Conservation (phyloP, 164 flowering plant genomes). For the Chimonanthus praecox region DNA sequence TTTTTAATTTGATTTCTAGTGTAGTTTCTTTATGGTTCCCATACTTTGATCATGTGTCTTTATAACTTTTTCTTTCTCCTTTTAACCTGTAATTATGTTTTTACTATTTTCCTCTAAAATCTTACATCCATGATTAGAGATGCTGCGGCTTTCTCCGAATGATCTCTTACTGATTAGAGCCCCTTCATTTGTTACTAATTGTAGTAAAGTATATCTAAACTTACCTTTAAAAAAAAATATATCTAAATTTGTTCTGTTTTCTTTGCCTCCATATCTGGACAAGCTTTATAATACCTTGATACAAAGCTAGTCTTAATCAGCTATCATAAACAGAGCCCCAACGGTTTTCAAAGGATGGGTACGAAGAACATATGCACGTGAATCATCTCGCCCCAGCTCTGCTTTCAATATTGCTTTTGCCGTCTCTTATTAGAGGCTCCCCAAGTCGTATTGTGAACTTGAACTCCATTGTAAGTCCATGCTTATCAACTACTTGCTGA, state of each 20-base stretch:
- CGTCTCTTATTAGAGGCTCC: slow-evolving; percentile 87
- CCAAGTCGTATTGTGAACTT: slow-evolving; percentile 90
- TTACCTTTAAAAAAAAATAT: too few relatives aligned
- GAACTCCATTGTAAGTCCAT: slow-evolving; percentile 63
- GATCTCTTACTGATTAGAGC: too few relatives aligned
- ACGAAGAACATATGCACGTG: slow-evolving; percentile 97
- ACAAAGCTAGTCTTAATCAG: slow-evolving; percentile 11
- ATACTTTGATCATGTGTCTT: too few relatives aligned
- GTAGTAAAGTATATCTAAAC: too few relatives aligned
- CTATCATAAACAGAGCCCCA: slow-evolving; percentile 55
- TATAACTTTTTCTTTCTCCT: too few relatives aligned
- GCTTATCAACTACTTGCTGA: background rate
- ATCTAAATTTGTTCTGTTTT: background rate
- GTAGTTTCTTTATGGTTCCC: too few relatives aligned
- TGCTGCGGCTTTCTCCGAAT: too few relatives aligned
- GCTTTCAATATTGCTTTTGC: slow-evolving; percentile 81
- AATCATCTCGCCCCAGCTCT: slow-evolving; percentile 95
- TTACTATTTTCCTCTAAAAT: too few relatives aligned
- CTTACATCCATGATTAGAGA: too few relatives aligned
- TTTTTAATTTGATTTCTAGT: too few relatives aligned
- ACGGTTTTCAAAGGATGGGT: slow-evolving; percentile 76
- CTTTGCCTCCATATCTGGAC: slow-evolving; percentile 10
- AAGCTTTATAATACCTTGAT: background rate
- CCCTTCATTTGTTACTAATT: too few relatives aligned
- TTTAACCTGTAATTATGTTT: too few relatives aligned